Percentiles rank a stretch among this genome's conserved stretches.
These are phyloP conservation scores for Geosmithia flava DNA, from an alignment of 2,329 filamentous ascomycete genomes.

Conservation along the genomic window DNA sequence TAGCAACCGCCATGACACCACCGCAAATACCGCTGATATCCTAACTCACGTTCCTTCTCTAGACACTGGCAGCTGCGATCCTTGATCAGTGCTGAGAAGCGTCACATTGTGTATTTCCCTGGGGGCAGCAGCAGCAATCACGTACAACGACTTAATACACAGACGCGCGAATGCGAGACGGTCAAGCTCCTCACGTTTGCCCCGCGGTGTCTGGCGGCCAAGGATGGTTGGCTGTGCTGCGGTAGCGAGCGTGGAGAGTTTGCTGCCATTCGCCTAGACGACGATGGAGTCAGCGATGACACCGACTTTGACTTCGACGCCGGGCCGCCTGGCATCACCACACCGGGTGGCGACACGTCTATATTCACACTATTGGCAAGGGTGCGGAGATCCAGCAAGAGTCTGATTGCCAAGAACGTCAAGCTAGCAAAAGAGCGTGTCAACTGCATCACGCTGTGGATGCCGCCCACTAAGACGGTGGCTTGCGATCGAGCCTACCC, in stretches of 20 bases:
- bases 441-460: conserved; percentile 56
- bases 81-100: conserved; percentile 69
- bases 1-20: conserved; percentile 6
- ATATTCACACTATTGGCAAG: conserved; percentile 23
- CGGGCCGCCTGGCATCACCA: conserved; percentile 15
- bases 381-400: conserved; percentile 27
- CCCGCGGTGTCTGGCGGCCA: conserved; percentile 80
- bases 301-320: conserved; percentile 14
- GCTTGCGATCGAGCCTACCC: conserved; percentile 26
- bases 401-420: conserved; percentile 34
- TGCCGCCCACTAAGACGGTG: conserved; percentile 24
- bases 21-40: background rate
- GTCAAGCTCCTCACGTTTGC: conserved; percentile 59
- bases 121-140: conserved; percentile 54
- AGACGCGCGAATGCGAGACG: conserved; percentile 57
- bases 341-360: conserved; percentile 16
- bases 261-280: conserved; percentile 57
- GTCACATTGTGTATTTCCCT: conserved; percentile 75
- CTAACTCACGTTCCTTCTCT: background rate
- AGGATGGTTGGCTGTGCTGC: conserved; percentile 79
- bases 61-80: conserved; percentile 87
- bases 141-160: conserved; percentile 57
- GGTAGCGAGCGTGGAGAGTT: conserved; percentile 85
- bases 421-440: conserved; percentile 48
- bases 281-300: conserved; percentile 17